Evolutionary conservation across 129 eudicot genomes (phyloP).

Genomic region (Pulicaria dysenterica): DNA sequence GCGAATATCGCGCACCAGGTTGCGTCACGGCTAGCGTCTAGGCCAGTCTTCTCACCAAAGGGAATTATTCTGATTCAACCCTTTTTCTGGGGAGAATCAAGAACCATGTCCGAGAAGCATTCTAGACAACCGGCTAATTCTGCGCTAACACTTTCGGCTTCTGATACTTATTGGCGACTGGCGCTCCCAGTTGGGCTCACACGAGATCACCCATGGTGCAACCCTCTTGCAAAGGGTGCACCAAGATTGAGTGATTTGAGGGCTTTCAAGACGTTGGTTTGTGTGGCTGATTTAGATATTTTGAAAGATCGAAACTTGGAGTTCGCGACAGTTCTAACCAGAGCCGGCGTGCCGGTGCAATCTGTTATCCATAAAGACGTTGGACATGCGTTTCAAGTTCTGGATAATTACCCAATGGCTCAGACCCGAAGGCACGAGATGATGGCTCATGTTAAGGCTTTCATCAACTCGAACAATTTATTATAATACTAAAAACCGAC

Average conservation of each 20-base stretch:
- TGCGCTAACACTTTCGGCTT: constrained; percentile 45
- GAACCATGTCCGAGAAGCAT: constrained; percentile 50
- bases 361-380: constrained; percentile 51
- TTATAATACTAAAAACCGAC: too few relatives aligned
- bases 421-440: constrained; percentile 49
- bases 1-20: constrained; percentile 58
- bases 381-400: constrained; percentile 68
- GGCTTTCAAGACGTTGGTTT: constrained; percentile 42
- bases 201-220: constrained; percentile 72
- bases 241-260: constrained; percentile 27
- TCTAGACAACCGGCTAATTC: constrained; percentile 39
- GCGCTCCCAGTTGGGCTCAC: constrained; percentile 46
- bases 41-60: constrained; percentile 24
- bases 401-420: constrained; percentile 48
- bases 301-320: constrained; percentile 59
- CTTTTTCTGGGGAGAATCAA: constrained; percentile 58
- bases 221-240: constrained; percentile 45
- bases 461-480: constrained; percentile 28
- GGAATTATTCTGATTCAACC: constrained; percentile 59
- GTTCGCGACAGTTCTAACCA: constrained; percentile 32
- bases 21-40: constrained; percentile 32
- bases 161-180: constrained; percentile 65
- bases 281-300: constrained; percentile 60
- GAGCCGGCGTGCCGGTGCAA: constrained; percentile 41
- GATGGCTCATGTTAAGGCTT: constrained; percentile 45